phyloP scores from a whole-genome alignment of 2,329 filamentous ascomycete genomes.

The Arthrobotrys conoides region DNA sequence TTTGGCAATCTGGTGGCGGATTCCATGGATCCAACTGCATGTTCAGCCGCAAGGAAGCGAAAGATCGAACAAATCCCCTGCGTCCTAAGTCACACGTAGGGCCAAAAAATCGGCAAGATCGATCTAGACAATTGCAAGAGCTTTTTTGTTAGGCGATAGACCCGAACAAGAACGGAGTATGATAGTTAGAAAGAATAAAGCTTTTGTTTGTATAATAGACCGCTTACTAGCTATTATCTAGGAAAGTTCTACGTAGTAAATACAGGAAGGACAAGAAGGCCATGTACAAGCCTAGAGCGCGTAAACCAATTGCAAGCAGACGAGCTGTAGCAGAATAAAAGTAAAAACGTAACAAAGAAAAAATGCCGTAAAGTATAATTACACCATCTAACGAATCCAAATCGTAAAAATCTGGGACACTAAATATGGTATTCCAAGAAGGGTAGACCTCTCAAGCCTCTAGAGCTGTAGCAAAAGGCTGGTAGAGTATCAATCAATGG shows the following conservation, averaged over 20 bases:
- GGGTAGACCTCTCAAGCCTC: not conserved
- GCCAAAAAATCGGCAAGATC: not conserved
- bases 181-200: not conserved
- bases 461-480: not conserved
- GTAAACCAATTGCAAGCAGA: not conserved
- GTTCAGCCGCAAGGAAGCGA: slow-evolving; percentile 35
- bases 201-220: slow-evolving; percentile 25
- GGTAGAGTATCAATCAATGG: slow-evolving; percentile 2
- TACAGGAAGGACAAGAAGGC: slow-evolving; percentile 4
- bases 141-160: no score
- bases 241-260: slow-evolving; percentile 21
- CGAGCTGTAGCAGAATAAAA: not conserved
- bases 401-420: slow-evolving; percentile 10
- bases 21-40: slow-evolving; percentile 4
- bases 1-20: slow-evolving; percentile 38
- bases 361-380: slow-evolving; percentile 20
- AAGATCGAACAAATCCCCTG: not conserved
- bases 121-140: slow-evolving; percentile 19
- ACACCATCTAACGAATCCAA: slow-evolving; percentile 23
- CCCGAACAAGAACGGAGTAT: no score
- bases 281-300: not conserved
- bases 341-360: slow-evolving; percentile 7
- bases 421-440: not conserved
- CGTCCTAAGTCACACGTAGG: not conserved
- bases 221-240: slow-evolving; percentile 2